Conservation (phyloP, 176 grass and related monocot genomes). For the Hyparrhenia diplandra region DNA sequence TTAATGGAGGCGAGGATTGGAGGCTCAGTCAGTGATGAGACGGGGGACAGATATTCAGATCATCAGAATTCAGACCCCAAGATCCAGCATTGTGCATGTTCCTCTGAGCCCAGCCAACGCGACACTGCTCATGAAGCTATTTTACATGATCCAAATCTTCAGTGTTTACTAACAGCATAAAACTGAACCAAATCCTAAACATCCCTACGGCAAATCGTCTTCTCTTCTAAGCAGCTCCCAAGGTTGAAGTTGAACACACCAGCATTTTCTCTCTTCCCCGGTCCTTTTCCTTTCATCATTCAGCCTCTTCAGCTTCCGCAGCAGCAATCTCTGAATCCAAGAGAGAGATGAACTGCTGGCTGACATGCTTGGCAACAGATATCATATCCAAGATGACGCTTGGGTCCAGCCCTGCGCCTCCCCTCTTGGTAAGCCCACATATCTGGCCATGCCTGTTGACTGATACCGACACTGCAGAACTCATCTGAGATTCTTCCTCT, state of each 20-base stretch:
- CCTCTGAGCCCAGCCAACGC: too few species aligned
- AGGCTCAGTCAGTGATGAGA: too few species aligned
- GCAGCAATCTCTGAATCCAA: conserved; percentile 67
- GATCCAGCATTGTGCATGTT: too few species aligned
- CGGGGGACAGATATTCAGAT: too few species aligned
- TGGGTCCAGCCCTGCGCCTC: conserved; percentile 70
- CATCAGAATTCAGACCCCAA: too few species aligned
- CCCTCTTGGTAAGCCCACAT: conserved; percentile 75
- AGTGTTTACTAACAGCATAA: too few species aligned
- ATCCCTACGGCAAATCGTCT: too few species aligned
- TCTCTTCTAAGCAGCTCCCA: too few species aligned
- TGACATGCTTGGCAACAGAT: conserved; percentile 68
- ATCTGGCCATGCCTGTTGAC: conserved; percentile 70
- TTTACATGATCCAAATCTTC: too few species aligned
- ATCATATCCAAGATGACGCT: conserved; percentile 83
- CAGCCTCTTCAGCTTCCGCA: conserved; percentile 37
- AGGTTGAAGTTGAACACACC: not conserved
- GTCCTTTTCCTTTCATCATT: not conserved
- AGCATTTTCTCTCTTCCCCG: not conserved
- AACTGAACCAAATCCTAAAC: too few species aligned
- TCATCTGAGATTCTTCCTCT: conserved; percentile 93
- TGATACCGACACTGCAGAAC: conserved; percentile 70
- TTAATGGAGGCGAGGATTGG: too few species aligned
- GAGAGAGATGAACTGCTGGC: conserved; percentile 42
- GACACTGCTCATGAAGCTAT: too few species aligned